These are phyloP conservation scores for Neonectria faginata DNA, from an alignment of 2,329 filamentous ascomycete genomes.

Conservation along the genomic window DNA sequence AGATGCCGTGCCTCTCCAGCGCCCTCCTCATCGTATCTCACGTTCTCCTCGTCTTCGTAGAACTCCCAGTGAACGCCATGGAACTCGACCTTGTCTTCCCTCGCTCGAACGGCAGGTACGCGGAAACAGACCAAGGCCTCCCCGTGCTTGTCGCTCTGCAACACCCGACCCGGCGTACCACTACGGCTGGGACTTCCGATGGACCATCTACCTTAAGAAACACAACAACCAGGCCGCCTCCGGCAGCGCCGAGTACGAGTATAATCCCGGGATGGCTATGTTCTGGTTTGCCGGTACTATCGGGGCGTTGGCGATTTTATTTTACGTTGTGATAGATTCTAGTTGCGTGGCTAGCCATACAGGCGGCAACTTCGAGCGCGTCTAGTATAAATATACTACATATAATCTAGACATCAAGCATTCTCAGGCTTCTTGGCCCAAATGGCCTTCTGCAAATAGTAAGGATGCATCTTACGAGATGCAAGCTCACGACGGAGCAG, in stretches of 20 bases:
- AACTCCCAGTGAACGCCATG: neutral
- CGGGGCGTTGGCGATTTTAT: neutral
- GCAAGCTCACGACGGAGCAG: neutral
- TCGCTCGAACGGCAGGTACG: neutral
- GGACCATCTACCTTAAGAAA: no score
- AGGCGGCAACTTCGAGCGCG: neutral
- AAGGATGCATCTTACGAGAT: neutral
- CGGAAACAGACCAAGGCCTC: no score
- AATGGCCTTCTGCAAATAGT: neutral
- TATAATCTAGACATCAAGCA: neutral
- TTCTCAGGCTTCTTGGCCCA: neutral
- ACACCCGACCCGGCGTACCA: no score
- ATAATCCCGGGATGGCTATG: neutral
- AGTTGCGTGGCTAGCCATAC: neutral
- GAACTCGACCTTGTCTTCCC: neutral
- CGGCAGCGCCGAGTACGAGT: no score
- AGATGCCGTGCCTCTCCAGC: neutral
- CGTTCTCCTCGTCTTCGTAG: neutral
- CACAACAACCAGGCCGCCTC: no score
- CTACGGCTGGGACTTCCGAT: no score
- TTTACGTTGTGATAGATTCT: neutral
- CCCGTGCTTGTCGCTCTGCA: no score
- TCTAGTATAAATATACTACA: neutral
- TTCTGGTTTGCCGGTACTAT: neutral
- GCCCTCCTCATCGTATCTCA: no score